Evolutionary conservation across 441 rosid genomes (phyloP), one percentile per base, ranked within the genome.

Genomic region (Hura crepitans): DNA sequence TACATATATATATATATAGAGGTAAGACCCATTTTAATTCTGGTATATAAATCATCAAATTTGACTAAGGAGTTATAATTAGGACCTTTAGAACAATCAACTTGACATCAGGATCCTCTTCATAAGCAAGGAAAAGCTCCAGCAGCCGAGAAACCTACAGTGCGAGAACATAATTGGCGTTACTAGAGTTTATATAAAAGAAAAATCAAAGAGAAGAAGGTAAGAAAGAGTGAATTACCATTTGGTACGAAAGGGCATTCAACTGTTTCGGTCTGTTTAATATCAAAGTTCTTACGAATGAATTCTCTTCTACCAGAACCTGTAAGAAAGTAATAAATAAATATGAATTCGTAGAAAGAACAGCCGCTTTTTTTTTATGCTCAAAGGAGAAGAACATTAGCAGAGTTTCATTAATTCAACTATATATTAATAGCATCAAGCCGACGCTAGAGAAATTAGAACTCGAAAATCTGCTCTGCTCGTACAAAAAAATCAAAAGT

Each of bases 241-340:
- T 91, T 17, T 66, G 60, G 77, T 47, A 73, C 15, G 89, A 85
- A 58, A 87, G 82, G 42, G 91, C 96, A 84, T 91, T 91, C 74
- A 89, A 78, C 63, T 85, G 91, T 77, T 76, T 86, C 28, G 92
- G 84, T 77, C 91, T 83, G 83, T 88, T 88, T 17, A 91, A 73
- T 28, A 79, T 85, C 78, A 91, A 73, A 15, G 76, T 81, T 79
- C 88, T 87, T 13, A 71, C 85, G 72, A 28, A 81, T 39, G 79
- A 72, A 39, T 77, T 83, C 81, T 82, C 85, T 79, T 91, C 87
- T 59, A 83, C 89, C 76, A 89, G 66, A 74, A 92, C 80, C 94
- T 86, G 79, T 28, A 43, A 62, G 2, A 50, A 30, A 71, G 3
- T 61, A 27, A 39, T 20, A 35, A 39, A 33, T 27, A 37, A 30